Evolutionary conservation across 768 basidiomycete species (phyloP), one percentile per base, ranked within the genome.

Genomic region (Gloeophyllum trabeum): DNA sequence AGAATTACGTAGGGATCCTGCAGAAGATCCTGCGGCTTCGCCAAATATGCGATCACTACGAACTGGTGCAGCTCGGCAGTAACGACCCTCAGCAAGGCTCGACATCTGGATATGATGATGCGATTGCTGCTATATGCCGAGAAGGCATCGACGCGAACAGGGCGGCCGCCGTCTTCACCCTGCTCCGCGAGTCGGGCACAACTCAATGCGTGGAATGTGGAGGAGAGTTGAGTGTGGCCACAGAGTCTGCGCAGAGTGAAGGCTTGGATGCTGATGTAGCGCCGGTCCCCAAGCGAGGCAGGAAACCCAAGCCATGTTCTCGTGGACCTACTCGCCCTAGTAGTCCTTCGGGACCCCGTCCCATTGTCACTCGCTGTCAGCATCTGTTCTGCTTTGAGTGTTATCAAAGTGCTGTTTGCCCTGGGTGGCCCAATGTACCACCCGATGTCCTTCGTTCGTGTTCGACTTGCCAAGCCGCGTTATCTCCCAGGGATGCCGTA

Each of bases 31-130:
- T 99, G 41, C 87, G 93, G 19, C 72, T 99, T 36, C 85, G 96
- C 42, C 94, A 98, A 66, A 98, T 98, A 39, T 99, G 96, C 61
- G 92, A 97, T 56, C 94, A 99, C 61, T 88, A 75, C 51, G 89
- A 90, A 53, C 72, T 97, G 25, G 84, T 97, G 3, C 73, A 83
- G 53, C 55, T 58, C 3, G 41, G 55, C 6, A 69, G 64, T 43
- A 70, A 71, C 22, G 54, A 57, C 23, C 67, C 67, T 53, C 47
- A 52, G 39, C 68, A 69, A 23, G 80, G 81, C 25, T 53, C 61
- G 40, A 63, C 64, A 45, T 66, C 63, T 35, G 76, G 79, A 23
- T 91, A 89, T 52, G 87, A 93, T 52, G 82, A 89, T 41, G 74
- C 91, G 20, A 70, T 82, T 4, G 70, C 79, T 21, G 78, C 75